phyloP scores from a whole-genome alignment of 768 basidiomycete genomes.

The Agrocybe praecox region DNA sequence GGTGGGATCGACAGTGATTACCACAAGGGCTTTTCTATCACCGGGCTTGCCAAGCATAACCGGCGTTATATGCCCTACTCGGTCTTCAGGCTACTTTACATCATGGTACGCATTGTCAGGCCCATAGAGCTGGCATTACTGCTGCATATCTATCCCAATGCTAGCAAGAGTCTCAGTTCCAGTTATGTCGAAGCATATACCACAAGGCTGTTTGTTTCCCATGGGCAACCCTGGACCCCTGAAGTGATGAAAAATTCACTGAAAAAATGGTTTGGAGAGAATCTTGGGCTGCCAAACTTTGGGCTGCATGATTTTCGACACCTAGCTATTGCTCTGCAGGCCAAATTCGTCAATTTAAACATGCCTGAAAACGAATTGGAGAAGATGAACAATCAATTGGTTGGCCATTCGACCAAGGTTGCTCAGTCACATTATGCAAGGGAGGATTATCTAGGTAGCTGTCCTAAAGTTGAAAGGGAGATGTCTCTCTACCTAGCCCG shows the following conservation, averaged over 20 bases:
- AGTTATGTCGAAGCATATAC: neutral
- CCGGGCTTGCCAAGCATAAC: neutral
- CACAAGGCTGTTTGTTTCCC: neutral
- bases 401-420: neutral
- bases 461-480: neutral
- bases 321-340: neutral
- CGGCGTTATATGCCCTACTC: neutral
- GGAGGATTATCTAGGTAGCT: neutral
- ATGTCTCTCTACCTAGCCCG: neutral
- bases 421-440: neutral
- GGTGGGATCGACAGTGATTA: neutral
- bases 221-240: neutral
- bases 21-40: neutral
- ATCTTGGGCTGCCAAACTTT: neutral
- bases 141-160: neutral
- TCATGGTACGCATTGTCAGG: neutral
- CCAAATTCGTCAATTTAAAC: neutral
- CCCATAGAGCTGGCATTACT: slow-evolving; percentile 4
- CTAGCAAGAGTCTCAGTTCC: neutral
- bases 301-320: neutral
- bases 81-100: neutral
- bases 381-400: neutral
- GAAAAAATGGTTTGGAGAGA: neutral
- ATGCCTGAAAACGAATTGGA: neutral
- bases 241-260: neutral